Conservation (phyloP, 192 early-diverging fungal species). For the Mortierella claussenii region DNA sequence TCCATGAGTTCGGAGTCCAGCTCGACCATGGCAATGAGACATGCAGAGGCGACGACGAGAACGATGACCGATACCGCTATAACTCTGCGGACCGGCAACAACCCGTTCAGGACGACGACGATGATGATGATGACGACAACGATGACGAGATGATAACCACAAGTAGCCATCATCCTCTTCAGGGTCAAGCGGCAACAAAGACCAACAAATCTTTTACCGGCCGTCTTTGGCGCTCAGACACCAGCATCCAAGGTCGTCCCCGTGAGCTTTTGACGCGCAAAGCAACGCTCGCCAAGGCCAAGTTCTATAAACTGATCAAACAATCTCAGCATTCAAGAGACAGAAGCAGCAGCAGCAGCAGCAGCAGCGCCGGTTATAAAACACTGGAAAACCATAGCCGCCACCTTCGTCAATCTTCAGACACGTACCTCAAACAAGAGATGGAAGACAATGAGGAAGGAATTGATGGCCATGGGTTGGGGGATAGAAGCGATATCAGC, state of each 20-base stretch:
- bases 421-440: background rate
- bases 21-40: background rate
- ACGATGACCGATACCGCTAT: constrained; percentile 4
- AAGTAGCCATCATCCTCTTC: no score
- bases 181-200: no score
- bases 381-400: no score
- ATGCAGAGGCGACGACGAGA: background rate
- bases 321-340: background rate
- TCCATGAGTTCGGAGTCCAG: background rate
- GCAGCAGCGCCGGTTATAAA: background rate
- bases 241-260: background rate
- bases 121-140: no score
- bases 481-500: background rate
- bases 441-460: background rate
- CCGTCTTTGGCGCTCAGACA: no score
- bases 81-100: constrained; percentile 6
- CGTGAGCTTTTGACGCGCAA: background rate
- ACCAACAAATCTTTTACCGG: no score
- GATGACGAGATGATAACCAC: no score
- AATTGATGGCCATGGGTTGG: background rate
- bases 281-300: constrained; percentile 19
- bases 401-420: no score
- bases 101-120: background rate
- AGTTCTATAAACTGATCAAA: constrained; percentile 21
- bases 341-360: background rate